phyloP scores from a whole-genome alignment of 495 filamentous ascomycete genomes.

The Podospora pseudocomata region DNA sequence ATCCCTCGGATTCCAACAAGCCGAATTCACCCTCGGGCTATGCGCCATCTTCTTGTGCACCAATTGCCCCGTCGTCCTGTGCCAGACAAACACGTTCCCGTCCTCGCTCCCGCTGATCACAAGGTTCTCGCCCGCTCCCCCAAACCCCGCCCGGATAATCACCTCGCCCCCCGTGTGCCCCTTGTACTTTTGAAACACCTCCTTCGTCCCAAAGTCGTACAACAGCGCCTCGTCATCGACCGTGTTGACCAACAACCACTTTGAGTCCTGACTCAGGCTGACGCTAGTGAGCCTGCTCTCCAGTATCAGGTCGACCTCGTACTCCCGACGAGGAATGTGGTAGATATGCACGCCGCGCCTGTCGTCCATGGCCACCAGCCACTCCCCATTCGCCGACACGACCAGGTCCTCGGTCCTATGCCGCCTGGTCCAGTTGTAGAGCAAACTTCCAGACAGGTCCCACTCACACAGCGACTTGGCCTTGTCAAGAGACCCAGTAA shows the following conservation, averaged over 20 bases:
- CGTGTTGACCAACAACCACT: constrained; percentile 77
- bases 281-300: constrained; percentile 69
- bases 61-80: constrained; percentile 70
- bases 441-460: constrained; percentile 53
- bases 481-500: constrained; percentile 75
- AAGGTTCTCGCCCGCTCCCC: constrained; percentile 87
- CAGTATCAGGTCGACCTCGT: constrained; percentile 68
- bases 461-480: constrained; percentile 64
- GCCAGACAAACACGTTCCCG: constrained; percentile 73
- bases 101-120: constrained; percentile 83
- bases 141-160: constrained; percentile 78
- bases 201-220: constrained; percentile 69
- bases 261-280: constrained; percentile 74
- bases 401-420: constrained; percentile 81
- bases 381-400: constrained; percentile 72
- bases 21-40: constrained; percentile 74
- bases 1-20: constrained; percentile 83
- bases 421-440: constrained; percentile 60
- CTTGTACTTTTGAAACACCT: constrained; percentile 65
- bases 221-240: constrained; percentile 69
- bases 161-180: constrained; percentile 69
- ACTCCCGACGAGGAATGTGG: constrained; percentile 67
- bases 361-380: constrained; percentile 72
- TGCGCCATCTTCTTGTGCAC: constrained; percentile 78
- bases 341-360: constrained; percentile 73